Base-by-base conservation (phyloP, 441 rosid genomes). In the Hura crepitans region DNA sequence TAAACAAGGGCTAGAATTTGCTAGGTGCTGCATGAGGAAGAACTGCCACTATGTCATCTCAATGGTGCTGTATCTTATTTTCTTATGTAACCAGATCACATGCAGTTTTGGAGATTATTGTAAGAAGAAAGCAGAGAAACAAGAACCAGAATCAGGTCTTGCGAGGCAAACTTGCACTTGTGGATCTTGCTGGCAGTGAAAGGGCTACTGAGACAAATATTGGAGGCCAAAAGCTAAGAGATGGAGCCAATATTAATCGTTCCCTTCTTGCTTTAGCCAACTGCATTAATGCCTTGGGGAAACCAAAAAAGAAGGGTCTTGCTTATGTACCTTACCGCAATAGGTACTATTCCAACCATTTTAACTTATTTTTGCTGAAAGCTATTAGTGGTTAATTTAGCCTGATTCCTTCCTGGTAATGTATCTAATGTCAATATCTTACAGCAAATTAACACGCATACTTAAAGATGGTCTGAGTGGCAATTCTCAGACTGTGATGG, bases 101-200 rank as follows among this genome's bases (percentile, higher is more conserved):
- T 72, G 96, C 96, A 25, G 93, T 93, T 72, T 74, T 93, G 76
- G 98, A 87, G 89, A 91, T 93, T 73, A 83, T 76, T 61, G 96
- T 93, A 50, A 91, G 80, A 82, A 84, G 97, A 81, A 91, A 81
- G 75, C 93, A 87, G 79, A 86, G 73, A 79, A 93, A 83, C 80
- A 79, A 80, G 81, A 85, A 85, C 62, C 84, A 65, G 54, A 87
- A 89, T 83, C 97, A 89, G 78, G 82, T 91, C 39, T 74, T 91
- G 83, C 83, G 69, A 77, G 97, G 97, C 72, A 93, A 93, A 81
- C 93, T 93, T 66, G 93, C 98, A 64, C 98, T 93, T 73, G 97
- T 93, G 62, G 98, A 93, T 83, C 98, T 93, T 78, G 98, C 98
- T 72, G 97, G 98, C 59, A 93, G 97, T 82, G 98, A 93, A 82